phyloP scores from a whole-genome alignment of 148 eudicot genomes.

The Silene uniflora region DNA sequence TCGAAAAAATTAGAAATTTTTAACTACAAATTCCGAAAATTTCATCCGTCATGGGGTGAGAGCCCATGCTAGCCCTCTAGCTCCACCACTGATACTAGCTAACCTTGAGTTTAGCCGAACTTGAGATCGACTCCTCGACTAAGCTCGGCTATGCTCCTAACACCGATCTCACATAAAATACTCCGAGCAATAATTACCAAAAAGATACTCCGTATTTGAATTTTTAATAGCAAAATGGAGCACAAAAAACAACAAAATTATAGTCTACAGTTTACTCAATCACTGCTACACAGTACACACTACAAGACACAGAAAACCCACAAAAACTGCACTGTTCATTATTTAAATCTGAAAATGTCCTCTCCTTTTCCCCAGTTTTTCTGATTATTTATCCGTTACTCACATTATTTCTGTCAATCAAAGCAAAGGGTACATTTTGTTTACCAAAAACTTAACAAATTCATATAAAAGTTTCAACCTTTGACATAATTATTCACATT shows the following conservation, averaged over 20 bases:
- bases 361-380: slow-evolving; percentile 8
- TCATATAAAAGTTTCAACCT: background rate
- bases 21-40: too few species aligned
- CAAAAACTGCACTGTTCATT: background rate
- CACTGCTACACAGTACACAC: background rate
- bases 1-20: too few species aligned
- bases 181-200: background rate
- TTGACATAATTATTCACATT: background rate
- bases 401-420: slow-evolving; percentile 18
- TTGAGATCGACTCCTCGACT: too few species aligned
- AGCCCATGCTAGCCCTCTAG: too few species aligned
- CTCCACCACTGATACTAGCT: too few species aligned
- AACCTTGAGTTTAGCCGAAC: too few species aligned
- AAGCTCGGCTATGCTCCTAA: too few species aligned
- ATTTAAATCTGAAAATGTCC: slow-evolving; percentile 19
- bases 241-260: background rate
- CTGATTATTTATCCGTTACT: slow-evolving; percentile 23
- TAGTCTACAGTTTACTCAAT: slow-evolving; percentile 19
- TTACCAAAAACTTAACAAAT: background rate
- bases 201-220: background rate
- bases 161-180: too few species aligned
- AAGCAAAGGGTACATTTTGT: slow-evolving; percentile 12
- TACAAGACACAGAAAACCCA: slow-evolving; percentile 20
- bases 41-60: too few species aligned
- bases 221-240: background rate